These are phyloP conservation scores for Plasmodium sp. DNA, from an alignment of 169 alveolate genomes.

Conservation along the genomic window DNA sequence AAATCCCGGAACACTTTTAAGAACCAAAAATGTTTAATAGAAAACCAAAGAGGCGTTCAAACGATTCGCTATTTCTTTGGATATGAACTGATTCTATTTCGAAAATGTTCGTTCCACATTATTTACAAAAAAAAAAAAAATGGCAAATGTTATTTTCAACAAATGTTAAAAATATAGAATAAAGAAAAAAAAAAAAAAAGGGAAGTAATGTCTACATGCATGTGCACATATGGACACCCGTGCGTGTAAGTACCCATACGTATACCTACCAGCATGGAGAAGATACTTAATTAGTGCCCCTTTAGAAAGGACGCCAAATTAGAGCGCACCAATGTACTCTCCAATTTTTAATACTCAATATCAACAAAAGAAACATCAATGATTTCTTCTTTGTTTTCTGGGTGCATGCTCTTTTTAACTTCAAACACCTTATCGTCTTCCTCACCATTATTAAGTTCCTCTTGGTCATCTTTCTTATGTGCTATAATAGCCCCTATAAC, in stretches of 20 bases:
- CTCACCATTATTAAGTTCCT: not conserved
- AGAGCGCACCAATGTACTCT: not conserved
- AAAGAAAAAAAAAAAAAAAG: not conserved
- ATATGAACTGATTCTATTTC: not conserved
- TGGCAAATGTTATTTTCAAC: not conserved
- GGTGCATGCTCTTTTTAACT: not conserved
- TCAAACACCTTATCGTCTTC: not conserved
- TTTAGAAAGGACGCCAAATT: not conserved
- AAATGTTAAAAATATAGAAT: not conserved
- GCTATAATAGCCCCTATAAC: not conserved
- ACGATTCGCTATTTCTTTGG: not conserved
- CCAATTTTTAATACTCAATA: not conserved
- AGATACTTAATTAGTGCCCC: not conserved
- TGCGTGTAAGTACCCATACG: not conserved
- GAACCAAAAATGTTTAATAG: not conserved
- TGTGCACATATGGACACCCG: not conserved
- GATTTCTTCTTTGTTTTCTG: not conserved
- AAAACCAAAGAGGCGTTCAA: not conserved
- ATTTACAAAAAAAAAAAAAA: not conserved
- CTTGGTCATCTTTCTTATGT: not conserved
- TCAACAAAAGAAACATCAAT: constrained; percentile 1
- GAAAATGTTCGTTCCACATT: not conserved
- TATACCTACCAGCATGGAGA: not conserved
- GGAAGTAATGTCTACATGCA: not conserved
- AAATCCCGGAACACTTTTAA: not conserved